Evolutionary conservation across 2,329 filamentous ascomycete species (phyloP).

Genomic region (Trichoderma atrobrunneum): DNA sequence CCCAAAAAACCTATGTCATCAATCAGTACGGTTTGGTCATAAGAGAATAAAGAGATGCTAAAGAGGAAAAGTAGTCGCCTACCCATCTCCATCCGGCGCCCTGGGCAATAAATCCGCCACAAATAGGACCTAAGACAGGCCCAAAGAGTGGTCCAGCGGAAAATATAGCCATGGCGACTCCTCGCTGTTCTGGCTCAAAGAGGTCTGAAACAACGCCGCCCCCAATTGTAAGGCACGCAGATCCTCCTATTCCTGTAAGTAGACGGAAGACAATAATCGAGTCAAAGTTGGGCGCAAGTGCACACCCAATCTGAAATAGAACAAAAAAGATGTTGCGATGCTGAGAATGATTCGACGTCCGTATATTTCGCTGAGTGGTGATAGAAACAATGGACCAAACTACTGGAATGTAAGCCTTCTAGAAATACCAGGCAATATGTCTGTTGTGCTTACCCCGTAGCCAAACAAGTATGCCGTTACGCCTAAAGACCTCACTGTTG

Average conservation of each 20-base stretch:
- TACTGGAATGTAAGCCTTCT: background rate
- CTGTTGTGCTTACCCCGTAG: constrained; percentile 43
- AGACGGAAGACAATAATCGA: constrained; percentile 59
- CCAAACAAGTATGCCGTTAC: constrained; percentile 67
- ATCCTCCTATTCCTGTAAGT: constrained; percentile 57
- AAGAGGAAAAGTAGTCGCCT: background rate
- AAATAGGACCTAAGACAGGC: constrained; percentile 46
- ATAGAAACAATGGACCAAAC: constrained; percentile 52
- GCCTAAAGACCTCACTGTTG: constrained; percentile 58
- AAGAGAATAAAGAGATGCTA: background rate
- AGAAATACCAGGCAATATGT: background rate
- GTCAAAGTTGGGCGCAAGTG: constrained; percentile 52
- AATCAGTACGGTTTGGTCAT: background rate
- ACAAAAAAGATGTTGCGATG: constrained; percentile 59
- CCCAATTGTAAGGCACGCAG: constrained; percentile 52
- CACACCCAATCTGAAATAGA: constrained; percentile 63
- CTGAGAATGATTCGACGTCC: constrained; percentile 58
- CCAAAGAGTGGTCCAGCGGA: constrained; percentile 59
- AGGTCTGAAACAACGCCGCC: constrained; percentile 55
- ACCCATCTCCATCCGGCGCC: constrained; percentile 53
- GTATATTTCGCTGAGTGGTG: constrained; percentile 62
- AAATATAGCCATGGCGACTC: constrained; percentile 50
- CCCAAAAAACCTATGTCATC: constrained; percentile 37
- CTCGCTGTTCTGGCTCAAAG: constrained; percentile 46
- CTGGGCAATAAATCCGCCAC: constrained; percentile 49